Evolutionary conservation across 2,329 filamentous ascomycete species (phyloP).

Genomic region (Acephala macrosclerotiorum): DNA sequence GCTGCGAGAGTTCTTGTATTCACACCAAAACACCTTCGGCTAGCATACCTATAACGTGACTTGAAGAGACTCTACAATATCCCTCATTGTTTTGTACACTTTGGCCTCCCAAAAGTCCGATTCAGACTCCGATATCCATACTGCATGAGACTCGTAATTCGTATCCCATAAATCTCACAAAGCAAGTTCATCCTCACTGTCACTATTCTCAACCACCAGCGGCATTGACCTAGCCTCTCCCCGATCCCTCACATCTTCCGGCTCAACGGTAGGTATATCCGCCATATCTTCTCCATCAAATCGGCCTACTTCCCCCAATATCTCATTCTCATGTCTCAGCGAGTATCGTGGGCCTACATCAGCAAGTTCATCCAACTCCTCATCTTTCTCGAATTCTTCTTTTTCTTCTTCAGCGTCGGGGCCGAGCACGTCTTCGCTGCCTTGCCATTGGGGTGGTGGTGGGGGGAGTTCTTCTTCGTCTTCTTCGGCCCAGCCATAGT

Average conservation of each 20-base stretch:
- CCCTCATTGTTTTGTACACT: too few species aligned
- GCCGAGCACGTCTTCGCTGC: conserved; percentile 68
- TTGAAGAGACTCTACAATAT: too few species aligned
- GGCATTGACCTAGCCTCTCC: conserved; percentile 1
- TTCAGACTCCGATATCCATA: too few species aligned
- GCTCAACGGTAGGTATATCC: neutral
- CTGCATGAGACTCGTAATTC: neutral
- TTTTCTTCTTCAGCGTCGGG: conserved; percentile 19
- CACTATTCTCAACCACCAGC: conserved; percentile 24
- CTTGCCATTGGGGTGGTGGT: conserved; percentile 72
- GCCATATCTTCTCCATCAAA: neutral
- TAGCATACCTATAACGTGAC: too few species aligned
- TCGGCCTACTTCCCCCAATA: neutral
- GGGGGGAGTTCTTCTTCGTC: conserved; percentile 67
- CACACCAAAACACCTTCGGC: too few species aligned
- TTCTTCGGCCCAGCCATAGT: conserved; percentile 76
- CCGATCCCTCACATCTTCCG: neutral
- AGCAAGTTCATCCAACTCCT: conserved; percentile 24
- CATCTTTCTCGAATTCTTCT: conserved; percentile 23
- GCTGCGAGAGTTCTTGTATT: too few species aligned
- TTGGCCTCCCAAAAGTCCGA: too few species aligned
- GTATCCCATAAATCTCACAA: conserved; percentile 6
- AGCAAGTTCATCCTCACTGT: conserved; percentile 30
- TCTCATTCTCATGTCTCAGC: neutral
- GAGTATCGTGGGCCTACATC: neutral